Evolutionary conservation across 2,329 filamentous ascomycete genomes (phyloP).

Genomic region (Lecanicillium sp.): DNA sequence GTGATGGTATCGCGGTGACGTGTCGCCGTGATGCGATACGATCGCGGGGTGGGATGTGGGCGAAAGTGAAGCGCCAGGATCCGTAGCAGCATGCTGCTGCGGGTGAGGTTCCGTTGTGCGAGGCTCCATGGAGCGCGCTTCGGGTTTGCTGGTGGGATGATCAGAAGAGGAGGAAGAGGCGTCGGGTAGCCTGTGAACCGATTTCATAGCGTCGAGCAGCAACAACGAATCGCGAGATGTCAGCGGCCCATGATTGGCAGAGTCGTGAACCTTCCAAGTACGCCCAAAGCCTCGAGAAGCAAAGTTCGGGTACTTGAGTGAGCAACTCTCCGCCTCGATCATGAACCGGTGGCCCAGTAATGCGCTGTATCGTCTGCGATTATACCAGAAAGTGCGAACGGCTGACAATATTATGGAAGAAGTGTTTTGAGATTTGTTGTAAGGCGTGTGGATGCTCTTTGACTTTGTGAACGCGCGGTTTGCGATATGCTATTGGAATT

Average conservation of each 20-base stretch:
- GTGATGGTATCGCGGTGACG: constrained; percentile 5
- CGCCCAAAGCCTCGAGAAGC: background rate
- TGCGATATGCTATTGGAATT: background rate
- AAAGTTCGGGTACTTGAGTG: background rate
- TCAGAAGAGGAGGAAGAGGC: background rate
- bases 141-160: background rate
- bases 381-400: background rate
- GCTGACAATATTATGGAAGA: background rate
- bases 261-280: background rate
- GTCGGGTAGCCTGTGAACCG: constrained; percentile 5
- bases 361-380: background rate
- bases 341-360: background rate
- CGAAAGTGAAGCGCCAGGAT: constrained; percentile 7
- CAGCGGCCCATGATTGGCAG: constrained; percentile 14
- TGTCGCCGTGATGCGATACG: constrained; percentile 8
- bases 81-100: constrained; percentile 3
- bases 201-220: constrained; percentile 11
- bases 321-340: background rate
- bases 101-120: constrained; percentile 3
- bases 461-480: background rate
- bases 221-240: constrained; percentile 8
- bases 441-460: background rate
- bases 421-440: background rate
- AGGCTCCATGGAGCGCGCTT: constrained; percentile 2
- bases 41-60: constrained; percentile 13